Evolutionary conservation across 2,329 filamentous ascomycete species (phyloP).

Genomic region (Ascocoryne sarcoides): DNA sequence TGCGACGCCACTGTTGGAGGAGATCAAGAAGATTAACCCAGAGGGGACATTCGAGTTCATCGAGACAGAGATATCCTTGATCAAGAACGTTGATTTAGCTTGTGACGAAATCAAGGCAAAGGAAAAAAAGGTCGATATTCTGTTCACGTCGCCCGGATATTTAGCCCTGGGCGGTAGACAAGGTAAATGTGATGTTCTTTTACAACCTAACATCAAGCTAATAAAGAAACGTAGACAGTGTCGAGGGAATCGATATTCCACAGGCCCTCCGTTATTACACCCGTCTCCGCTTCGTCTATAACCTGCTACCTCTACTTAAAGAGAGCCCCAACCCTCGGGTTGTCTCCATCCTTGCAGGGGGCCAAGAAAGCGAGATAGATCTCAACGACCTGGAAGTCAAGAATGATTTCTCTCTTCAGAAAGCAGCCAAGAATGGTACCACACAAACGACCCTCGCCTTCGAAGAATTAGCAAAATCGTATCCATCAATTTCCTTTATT

Average conservation of each 20-base stretch:
- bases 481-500: constrained; percentile 36
- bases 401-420: constrained; percentile 30
- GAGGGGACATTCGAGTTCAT: constrained; percentile 39
- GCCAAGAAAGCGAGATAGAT: constrained; percentile 41
- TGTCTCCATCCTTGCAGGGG: constrained; percentile 43
- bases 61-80: constrained; percentile 39
- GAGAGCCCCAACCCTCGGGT: constrained; percentile 39
- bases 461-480: constrained; percentile 38
- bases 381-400: constrained; percentile 35
- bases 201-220: background rate
- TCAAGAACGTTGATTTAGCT: constrained; percentile 41
- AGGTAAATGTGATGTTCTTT: constrained; percentile 15
- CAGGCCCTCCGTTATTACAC: constrained; percentile 47
- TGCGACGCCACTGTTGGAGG: constrained; percentile 29
- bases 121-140: constrained; percentile 37
- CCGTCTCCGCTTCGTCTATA: constrained; percentile 45
- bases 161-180: constrained; percentile 23
- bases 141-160: constrained; percentile 37
- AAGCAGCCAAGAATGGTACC: constrained; percentile 36
- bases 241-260: constrained; percentile 46
- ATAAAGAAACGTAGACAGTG: constrained; percentile 34
- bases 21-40: constrained; percentile 36
- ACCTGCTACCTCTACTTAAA: constrained; percentile 48
- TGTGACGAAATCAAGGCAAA: constrained; percentile 37
- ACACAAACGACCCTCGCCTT: constrained; percentile 43